Percentiles rank a stretch among this genome's conserved stretches.
These are phyloP conservation scores for Akanthomyces lecanii DNA, from an alignment of 2,329 filamentous ascomycete genomes.

Conservation along the genomic window DNA sequence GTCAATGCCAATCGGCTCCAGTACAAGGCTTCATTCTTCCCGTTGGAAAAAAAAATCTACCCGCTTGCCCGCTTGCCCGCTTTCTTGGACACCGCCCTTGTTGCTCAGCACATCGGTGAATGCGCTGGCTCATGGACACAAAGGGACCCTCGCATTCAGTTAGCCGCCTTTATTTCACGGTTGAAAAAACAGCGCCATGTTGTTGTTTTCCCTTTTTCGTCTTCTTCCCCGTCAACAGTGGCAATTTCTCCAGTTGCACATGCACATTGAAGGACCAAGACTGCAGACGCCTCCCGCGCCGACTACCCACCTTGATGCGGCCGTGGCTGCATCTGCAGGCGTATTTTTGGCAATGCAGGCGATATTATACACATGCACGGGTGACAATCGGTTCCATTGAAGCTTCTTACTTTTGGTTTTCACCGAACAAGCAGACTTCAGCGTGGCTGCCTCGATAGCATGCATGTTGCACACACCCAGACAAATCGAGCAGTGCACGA, in stretches of 20 bases:
- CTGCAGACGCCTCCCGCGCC: constrained; percentile 4
- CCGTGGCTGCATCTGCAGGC: constrained; percentile 5
- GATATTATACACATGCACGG: background rate
- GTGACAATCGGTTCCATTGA: background rate
- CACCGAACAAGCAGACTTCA: background rate
- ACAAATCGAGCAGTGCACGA: background rate
- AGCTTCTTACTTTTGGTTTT: background rate
- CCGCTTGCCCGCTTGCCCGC: background rate
- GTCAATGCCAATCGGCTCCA: background rate
- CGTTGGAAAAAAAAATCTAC: background rate
- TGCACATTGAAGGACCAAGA: background rate
- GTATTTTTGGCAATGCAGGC: background rate
- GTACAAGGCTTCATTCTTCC: background rate
- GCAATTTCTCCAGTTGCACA: background rate
- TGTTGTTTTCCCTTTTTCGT: background rate
- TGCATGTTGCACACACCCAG: background rate
- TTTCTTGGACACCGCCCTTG: background rate
- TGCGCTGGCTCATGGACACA: background rate
- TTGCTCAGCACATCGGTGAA: constrained; percentile 1
- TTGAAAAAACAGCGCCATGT: background rate
- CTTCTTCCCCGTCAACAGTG: background rate
- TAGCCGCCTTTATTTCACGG: background rate
- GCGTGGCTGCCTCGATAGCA: background rate
- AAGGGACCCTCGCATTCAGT: background rate
- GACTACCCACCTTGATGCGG: constrained; percentile 5